These are phyloP conservation scores for Coemansia reversa DNA, from an alignment of 192 early-diverging fungal genomes.

Conservation along the genomic window DNA sequence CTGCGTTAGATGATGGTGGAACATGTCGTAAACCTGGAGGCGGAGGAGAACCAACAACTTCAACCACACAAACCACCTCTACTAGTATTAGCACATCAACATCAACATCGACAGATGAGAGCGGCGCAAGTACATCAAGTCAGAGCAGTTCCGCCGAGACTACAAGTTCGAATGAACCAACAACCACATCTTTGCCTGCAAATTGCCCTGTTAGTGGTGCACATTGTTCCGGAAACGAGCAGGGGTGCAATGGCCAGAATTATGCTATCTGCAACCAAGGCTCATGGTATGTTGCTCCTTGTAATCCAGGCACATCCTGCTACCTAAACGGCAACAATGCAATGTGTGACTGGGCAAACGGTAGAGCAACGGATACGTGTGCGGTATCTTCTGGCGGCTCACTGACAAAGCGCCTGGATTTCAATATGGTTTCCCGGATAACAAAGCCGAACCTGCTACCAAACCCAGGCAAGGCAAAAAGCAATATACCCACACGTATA, in stretches of 20 bases:
- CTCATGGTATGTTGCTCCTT: conserved; percentile 44
- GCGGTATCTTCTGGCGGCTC: conserved; percentile 28
- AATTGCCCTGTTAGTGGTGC: conserved; percentile 47
- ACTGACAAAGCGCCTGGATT: conserved; percentile 32
- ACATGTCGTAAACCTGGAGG: conserved; percentile 18
- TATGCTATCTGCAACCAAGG: conserved; percentile 56
- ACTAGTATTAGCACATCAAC: conserved; percentile 1
- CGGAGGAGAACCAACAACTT: conserved; percentile 16
- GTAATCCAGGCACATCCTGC: conserved; percentile 52
- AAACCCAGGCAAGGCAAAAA: conserved; percentile 31
- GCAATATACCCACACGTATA: conserved; percentile 44
- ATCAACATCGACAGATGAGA: neutral
- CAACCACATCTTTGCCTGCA: conserved; percentile 25
- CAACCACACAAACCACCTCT: neutral
- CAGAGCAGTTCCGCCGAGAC: conserved; percentile 15
- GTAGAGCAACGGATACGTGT: conserved; percentile 38
- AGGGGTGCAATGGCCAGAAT: conserved; percentile 45
- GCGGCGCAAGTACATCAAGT: neutral
- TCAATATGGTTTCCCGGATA: conserved; percentile 25
- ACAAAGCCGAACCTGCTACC: conserved; percentile 33
- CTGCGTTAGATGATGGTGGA: conserved; percentile 24
- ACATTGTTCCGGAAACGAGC: conserved; percentile 39
- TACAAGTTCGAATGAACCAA: conserved; percentile 16
- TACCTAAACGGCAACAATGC: conserved; percentile 30
- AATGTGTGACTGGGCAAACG: conserved; percentile 48